Conservation (phyloP, 257 asterid species). For the Solanum appendiculatum region DNA sequence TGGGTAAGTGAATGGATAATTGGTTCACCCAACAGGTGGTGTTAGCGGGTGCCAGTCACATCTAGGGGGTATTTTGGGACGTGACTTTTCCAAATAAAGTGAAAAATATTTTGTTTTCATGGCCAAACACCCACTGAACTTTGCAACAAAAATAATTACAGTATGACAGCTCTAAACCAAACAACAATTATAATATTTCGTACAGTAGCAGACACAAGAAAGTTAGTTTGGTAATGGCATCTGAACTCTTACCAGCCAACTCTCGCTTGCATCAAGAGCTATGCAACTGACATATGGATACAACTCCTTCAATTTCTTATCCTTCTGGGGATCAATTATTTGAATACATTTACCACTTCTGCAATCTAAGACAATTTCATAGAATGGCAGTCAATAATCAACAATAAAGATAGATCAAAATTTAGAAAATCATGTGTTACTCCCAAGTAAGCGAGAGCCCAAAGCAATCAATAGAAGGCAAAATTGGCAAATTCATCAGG, state of each 20-base stretch:
- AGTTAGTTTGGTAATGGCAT: background rate
- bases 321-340: conserved; percentile 47
- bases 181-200: background rate
- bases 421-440: background rate
- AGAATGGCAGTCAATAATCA: background rate
- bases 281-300: conserved; percentile 67
- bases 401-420: background rate
- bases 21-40: background rate
- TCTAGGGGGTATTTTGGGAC: background rate
- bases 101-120: background rate
- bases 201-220: background rate
- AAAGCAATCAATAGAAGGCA: background rate
- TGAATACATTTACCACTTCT: conserved; percentile 82
- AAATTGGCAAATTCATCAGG: background rate
- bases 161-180: background rate
- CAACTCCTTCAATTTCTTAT: conserved; percentile 27
- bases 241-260: conserved; percentile 83
- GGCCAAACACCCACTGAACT: background rate
- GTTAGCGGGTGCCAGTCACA: background rate
- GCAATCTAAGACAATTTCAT: conserved; percentile 48
- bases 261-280: conserved; percentile 87
- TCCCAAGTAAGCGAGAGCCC: background rate
- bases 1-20: background rate
- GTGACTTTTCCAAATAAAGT: background rate
- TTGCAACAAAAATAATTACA: background rate